Percentiles rank a stretch among this genome's conserved stretches.
Conservation (phyloP, 2,329 filamentous ascomycete species). For the Pseudogymnoascus sp. region DNA sequence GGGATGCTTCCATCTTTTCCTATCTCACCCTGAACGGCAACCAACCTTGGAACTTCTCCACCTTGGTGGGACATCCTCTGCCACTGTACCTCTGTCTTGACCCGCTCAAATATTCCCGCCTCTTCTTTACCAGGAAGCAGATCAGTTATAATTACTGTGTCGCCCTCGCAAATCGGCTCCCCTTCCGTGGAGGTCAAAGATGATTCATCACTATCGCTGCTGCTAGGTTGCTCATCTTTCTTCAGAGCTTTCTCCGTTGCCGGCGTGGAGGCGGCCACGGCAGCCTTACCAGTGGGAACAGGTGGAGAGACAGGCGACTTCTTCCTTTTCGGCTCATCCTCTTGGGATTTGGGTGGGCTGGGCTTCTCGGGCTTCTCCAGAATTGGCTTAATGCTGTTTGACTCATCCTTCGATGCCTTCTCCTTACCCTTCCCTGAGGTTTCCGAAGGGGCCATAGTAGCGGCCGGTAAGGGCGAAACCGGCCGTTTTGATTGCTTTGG, state of each 20-base stretch:
- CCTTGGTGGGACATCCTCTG: constrained; percentile 88
- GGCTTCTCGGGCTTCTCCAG: background rate
- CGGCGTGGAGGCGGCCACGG: background rate
- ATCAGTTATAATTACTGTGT: constrained; percentile 65
- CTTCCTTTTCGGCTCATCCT: background rate
- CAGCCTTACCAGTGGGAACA: background rate
- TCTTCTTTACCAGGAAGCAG: constrained; percentile 52
- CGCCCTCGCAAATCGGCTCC: constrained; percentile 61
- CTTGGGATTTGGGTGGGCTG: background rate
- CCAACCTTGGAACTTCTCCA: constrained; percentile 81
- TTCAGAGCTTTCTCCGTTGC: background rate
- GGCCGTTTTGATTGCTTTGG: background rate
- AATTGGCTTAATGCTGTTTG: background rate
- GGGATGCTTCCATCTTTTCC: constrained; percentile 64
- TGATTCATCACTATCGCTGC: constrained; percentile 6
- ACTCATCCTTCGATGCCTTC: background rate
- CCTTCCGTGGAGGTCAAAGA: constrained; percentile 4
- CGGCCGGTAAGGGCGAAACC: background rate
- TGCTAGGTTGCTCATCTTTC: background rate
- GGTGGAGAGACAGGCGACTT: background rate
- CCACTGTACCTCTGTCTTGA: constrained; percentile 74
- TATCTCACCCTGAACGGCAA: constrained; percentile 76
- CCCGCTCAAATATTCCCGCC: constrained; percentile 55
- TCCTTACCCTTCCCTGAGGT: background rate
- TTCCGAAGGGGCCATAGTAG: background rate